Evolutionary conservation across 78 protist species (phyloP), one percentile per base, ranked within the genome.

Genomic region (Chrysochromulina parva): DNA sequence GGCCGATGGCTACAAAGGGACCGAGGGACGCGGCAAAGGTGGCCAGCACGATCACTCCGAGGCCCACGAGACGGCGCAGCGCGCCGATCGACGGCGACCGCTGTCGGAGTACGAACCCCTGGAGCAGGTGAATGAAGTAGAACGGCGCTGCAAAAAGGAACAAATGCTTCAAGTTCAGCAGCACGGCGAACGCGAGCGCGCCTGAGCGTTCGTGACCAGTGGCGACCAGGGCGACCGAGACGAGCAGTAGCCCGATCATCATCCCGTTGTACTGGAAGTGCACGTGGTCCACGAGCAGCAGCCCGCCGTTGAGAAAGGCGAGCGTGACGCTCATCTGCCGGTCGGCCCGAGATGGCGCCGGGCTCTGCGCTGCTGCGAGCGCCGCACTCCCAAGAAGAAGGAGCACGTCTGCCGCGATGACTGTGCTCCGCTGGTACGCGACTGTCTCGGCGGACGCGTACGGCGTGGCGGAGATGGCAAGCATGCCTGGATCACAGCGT

Each of bases 221-320:
- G 14, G 3, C 59, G 20, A 53, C 38, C 38, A 52, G 3, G 28
- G 48, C 38, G n/a, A 53, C n/a, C 20, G 93, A 53, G 50, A 90
- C 74, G 66, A 66, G 38, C 48, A 93, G 67, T 11, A 97, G 54
- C 13, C 97, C 96, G 48, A 96, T 28, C 14, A 98, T 92, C 38
- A 97, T 28, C 50, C 98, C 97, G 94, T 98, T 98, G 91, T 96
- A 98, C 91, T 97, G 98, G 80, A 97, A 98, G 73, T 97, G 98
- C 11, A 98, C 86, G 26, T 88, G 92, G 81, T 97, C 98, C 14
- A 96, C 94, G 85, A 96, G 53, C 47, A 96, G 52, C 16, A 96
- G 93, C 6, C 98, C 98, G 24, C 95, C 95, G 88, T 92, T 92
- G 74, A 59, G 5, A 5, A 74, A 24, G 3, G 62, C 88, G 24